Evolutionary conservation across 1,284 basidiomycete genomes (phyloP), one percentile per base, ranked within the genome.

Genomic region (Papiliotrema terrestris): DNA sequence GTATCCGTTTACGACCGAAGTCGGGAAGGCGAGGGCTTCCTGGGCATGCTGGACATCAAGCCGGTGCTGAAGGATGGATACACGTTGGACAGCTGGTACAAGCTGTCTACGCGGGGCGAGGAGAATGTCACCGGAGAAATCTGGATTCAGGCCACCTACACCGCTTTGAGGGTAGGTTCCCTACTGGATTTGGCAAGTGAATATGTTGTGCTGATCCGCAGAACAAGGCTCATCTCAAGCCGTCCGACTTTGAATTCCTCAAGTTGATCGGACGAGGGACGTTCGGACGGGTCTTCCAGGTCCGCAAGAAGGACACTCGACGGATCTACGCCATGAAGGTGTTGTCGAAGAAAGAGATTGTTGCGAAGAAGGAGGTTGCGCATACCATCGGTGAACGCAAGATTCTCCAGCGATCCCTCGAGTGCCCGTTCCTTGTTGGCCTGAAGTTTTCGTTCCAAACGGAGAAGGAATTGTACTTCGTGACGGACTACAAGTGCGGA

Each of bases 301-400:
- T 98, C 39, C 89, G 95, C 58, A 98, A 98, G 79, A 86, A 83
- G 74, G 95, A 98, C 79, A 98, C 96, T 44, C 89, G 91, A 75
- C 89, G 96, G 50, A 98, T 99, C 79, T 99, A 98, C 79, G 96
- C 96, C 52, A 98, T 99, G 95, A 99, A 99, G 75, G 91, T 98
- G 48, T 83, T 99, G 36, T 94, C 90, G 38, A 99, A 99, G 81
- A 93, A 91, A 79, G 96, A 99, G 77, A 98, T 99, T 68, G 86
- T 98, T 55, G 91, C 91, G 45, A 98, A 98, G 82, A 98, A 98
- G 78, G 96, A 99, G 77, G 93, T 99, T 41, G 93, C 93, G 6
- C 96, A 99, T 76, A 99, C 95, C 15, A 98, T 99, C 63, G 96
- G 96, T 69, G 96, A 99, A 78, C 88, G 96, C 76, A 97, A 98